phyloP scores from a whole-genome alignment of 1,284 basidiomycete species.

The Anthracocystis walkeri region DNA sequence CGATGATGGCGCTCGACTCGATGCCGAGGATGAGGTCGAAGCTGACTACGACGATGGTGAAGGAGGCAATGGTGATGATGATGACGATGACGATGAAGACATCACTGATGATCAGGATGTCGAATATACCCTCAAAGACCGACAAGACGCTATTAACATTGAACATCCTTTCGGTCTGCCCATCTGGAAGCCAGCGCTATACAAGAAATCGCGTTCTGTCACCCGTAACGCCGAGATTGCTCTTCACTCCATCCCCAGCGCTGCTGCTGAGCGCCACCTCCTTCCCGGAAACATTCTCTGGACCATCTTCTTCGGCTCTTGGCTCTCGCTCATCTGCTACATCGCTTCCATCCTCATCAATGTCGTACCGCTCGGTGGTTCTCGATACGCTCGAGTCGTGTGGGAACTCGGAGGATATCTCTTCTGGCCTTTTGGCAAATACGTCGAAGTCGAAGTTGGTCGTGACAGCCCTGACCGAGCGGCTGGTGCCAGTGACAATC shows the following conservation, averaged over 20 bases:
- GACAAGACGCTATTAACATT: constrained; percentile 96
- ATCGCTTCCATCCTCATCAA: constrained; percentile 78
- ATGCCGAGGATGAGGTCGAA: constrained; percentile 29
- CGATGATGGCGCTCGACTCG: constrained; percentile 11
- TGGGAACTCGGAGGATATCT: constrained; percentile 96
- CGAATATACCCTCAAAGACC: constrained; percentile 89
- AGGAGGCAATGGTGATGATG: constrained; percentile 16
- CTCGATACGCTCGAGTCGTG: constrained; percentile 85
- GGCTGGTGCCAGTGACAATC: constrained; percentile 19
- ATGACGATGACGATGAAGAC: constrained; percentile 37
- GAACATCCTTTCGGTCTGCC: constrained; percentile 99
- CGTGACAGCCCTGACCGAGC: constrained; percentile 58
- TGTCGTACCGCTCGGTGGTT: constrained; percentile 80
- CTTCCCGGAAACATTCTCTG: constrained; percentile 94
- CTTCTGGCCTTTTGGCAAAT: constrained; percentile 98
- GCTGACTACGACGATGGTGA: constrained; percentile 29
- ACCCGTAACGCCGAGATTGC: constrained; percentile 95
- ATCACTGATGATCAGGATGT: constrained; percentile 74
- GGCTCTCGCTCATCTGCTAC: constrained; percentile 83
- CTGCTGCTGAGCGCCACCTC: constrained; percentile 88
- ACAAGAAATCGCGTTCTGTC: constrained; percentile 97
- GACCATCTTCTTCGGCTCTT: constrained; percentile 81
- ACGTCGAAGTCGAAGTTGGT: constrained; percentile 82
- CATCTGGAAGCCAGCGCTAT: constrained; percentile 99
- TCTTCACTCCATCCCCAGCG: constrained; percentile 89